These are phyloP conservation scores for Boletus nobilissimus DNA, from an alignment of 1,284 basidiomycete species.

Conservation along the genomic window DNA sequence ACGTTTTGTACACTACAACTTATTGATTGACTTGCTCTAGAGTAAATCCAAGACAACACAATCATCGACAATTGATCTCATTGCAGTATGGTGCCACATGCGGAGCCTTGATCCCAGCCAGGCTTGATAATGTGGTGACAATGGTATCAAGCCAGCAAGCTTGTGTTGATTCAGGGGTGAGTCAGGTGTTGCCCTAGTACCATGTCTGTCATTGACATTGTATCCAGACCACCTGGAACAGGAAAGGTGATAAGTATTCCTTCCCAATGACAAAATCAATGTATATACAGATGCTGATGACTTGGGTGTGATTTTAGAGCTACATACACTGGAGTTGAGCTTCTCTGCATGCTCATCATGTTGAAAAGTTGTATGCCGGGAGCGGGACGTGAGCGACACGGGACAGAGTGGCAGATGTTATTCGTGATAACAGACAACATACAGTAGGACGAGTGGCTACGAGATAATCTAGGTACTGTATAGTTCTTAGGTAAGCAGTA, in stretches of 20 bases:
- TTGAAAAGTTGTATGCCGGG: too few species aligned
- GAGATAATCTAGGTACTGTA: too few species aligned
- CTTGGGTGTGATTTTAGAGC: slow-evolving; percentile 57
- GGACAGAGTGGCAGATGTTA: too few species aligned
- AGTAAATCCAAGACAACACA: too few species aligned
- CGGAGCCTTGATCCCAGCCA: slow-evolving; percentile 74
- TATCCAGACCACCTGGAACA: slow-evolving; percentile 73
- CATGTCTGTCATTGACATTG: slow-evolving; percentile 12
- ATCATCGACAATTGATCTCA: too few species aligned
- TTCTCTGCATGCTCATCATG: slow-evolving; percentile 66
- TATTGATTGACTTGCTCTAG: too few species aligned
- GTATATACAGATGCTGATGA: not conserved
- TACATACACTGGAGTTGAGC: slow-evolving; percentile 70
- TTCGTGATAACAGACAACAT: too few species aligned
- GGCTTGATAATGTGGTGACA: slow-evolving; percentile 71
- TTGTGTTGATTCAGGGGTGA: slow-evolving; percentile 77
- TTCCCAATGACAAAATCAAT: not conserved
- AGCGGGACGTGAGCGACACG: too few species aligned
- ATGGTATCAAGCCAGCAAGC: slow-evolving; percentile 61
- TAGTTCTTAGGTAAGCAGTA: too few species aligned
- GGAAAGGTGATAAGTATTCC: slow-evolving; percentile 68
- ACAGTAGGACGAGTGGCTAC: too few species aligned
- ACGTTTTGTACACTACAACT: too few species aligned
- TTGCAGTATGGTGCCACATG: too few species aligned
- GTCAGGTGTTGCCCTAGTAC: slow-evolving; percentile 28